Base-by-base conservation (phyloP, 23 red algal genomes). In the Gracilaria domingensis region DNA sequence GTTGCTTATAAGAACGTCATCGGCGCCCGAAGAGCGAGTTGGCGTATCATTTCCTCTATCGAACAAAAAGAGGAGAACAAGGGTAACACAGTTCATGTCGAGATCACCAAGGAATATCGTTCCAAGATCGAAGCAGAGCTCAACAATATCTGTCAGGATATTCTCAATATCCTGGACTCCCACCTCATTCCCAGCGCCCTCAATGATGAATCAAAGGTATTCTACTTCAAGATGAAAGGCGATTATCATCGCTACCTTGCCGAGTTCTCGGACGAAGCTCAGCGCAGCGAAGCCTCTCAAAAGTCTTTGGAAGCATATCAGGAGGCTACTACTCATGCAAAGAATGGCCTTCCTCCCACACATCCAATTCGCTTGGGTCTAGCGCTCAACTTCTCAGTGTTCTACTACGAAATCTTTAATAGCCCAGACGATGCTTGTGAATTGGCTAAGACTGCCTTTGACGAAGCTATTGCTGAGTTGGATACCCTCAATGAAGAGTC, bases 331-430 rank as follows among this genome's bases (percentile, higher is more conserved):
- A 94, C 87, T 40, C 89, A 90, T 47, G 97, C 97, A 29, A 66
- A 83, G 26, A 91, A 91, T 35, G 97, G 96, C 48, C 81, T 99
- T 65, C 64, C 84, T 30, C 97, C 97, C 16, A 99, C 97, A 66
- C 97, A 99, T 62, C 97, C 97, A n/a, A 99, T 99, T 51, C 94
- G 97, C 29, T 75, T 99, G 40, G 97, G 97, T 7, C 87, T 99
- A 29, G 97, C 97, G n/a, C 97, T 99, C 65, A 99, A 99, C 91
- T 99, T 99, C 70, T 99, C 97, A 39, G 97, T 99, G 72, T 99
- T 99, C 78, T 99, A 99, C 56, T 99, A 92, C 82, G 97, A 99
- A 75, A 99, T 99, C 57, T 79, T 99, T 40, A 95, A 99, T 74
- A 81, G 71, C 16, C 97, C 97, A 24, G 97, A 96, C 33, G 81